Conservation (phyloP, 208 protist species). For the Crithidia fasciculata region DNA sequence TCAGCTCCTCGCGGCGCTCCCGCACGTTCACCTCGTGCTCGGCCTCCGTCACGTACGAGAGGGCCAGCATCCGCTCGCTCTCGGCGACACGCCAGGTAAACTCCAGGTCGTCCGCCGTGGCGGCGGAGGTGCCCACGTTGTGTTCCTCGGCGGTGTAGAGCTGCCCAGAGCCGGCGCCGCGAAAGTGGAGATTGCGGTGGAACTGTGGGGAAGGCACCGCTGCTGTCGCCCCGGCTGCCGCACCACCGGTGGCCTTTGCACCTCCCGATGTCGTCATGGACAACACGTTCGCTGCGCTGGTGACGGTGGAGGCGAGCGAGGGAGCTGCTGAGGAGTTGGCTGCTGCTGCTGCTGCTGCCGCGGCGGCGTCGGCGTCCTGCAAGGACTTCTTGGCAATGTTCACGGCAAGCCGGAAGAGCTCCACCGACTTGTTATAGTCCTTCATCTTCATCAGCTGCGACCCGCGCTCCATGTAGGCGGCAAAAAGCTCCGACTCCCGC, state of each 20-base stretch:
- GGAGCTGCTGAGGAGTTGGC: neutral
- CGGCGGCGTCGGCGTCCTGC: slow-evolving; percentile 25
- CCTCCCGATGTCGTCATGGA: neutral
- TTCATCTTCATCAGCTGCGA: slow-evolving; percentile 72
- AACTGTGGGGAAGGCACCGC: slow-evolving; percentile 18
- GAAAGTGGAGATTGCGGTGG: slow-evolving; percentile 54
- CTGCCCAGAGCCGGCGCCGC: slow-evolving; percentile 55
- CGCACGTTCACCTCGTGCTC: slow-evolving; percentile 90
- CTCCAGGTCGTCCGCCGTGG: slow-evolving; percentile 55
- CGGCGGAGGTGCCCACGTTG: slow-evolving; percentile 19
- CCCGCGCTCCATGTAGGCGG: slow-evolving; percentile 77
- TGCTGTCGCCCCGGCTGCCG: neutral
- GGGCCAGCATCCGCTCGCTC: slow-evolving; percentile 86
- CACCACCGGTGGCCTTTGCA: neutral
- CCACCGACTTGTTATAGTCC: slow-evolving; percentile 53
- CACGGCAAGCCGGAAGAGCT: slow-evolving; percentile 60
- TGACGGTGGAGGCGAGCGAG: slow-evolving; percentile 12
- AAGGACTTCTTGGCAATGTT: slow-evolving; percentile 56
- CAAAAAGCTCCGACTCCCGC: slow-evolving; percentile 62
- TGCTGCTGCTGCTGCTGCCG: slow-evolving; percentile 16
- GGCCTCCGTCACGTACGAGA: slow-evolving; percentile 79
- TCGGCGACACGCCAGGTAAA: slow-evolving; percentile 68
- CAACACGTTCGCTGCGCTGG: slow-evolving; percentile 12
- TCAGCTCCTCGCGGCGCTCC: slow-evolving; percentile 72
- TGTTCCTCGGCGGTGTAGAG: slow-evolving; percentile 65